These are phyloP conservation scores for Coemansia sp. DNA, from an alignment of 192 early-diverging fungal genomes.

Conservation along the genomic window DNA sequence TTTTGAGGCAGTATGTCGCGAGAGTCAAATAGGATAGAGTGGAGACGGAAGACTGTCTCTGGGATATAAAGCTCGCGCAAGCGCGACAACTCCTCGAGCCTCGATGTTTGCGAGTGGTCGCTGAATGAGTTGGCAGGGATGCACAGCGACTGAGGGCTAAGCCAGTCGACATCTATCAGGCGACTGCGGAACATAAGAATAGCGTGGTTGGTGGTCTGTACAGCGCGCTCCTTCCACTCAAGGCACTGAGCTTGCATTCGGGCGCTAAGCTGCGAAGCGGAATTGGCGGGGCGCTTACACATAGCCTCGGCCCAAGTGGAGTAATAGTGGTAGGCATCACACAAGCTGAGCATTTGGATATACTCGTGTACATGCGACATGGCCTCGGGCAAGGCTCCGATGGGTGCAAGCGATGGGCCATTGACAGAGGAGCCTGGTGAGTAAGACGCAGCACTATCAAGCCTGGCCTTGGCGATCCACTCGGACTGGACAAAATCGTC, in stretches of 20 bases:
- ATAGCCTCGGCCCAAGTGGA: conserved; percentile 41
- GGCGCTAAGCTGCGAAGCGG: neutral
- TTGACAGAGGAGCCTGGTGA: neutral
- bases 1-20: conserved; percentile 55
- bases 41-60: conserved; percentile 65
- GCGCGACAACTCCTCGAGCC: conserved; percentile 41
- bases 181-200: conserved; percentile 38
- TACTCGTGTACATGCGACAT: conserved; percentile 45
- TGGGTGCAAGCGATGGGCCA: neutral
- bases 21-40: conserved; percentile 68
- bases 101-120: neutral
- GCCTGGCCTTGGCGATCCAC: conserved; percentile 26
- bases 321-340: conserved; percentile 46
- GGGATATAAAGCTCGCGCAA: conserved; percentile 63
- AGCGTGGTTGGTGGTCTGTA: conserved; percentile 19
- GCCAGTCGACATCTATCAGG: conserved; percentile 39
- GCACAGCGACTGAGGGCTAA: conserved; percentile 24
- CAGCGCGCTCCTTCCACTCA: conserved; percentile 33
- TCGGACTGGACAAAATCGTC: conserved; percentile 46
- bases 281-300: conserved; percentile 29
- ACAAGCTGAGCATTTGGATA: conserved; percentile 47
- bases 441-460: neutral
- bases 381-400: neutral
- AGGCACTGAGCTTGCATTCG: conserved; percentile 32
- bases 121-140: neutral